Evolutionary conservation across 2,329 filamentous ascomycete genomes (phyloP), one percentile per base, ranked within the genome.

Genomic region (Aspergillus neotritici): DNA sequence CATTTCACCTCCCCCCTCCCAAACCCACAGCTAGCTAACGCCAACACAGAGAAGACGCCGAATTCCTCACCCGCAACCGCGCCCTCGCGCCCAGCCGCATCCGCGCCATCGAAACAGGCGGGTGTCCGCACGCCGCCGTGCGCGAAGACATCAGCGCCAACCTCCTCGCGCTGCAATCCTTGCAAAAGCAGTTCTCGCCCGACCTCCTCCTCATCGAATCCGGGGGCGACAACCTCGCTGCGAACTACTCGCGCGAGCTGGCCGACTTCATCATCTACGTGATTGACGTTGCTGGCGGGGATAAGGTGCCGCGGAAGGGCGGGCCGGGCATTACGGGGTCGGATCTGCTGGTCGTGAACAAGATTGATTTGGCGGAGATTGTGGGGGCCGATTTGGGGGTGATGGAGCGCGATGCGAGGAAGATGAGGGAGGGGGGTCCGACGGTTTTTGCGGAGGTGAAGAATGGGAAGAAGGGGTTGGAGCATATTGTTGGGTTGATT

Each of bases 191-290:
- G 51, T 94, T 94, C 74, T 67, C 72, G 34, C 82, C 89, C 0
- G 87, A 97, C 62, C 67, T 98, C 15, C 78, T 98, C 16, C 80
- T 98, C 33, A 98, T 98, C 63, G 93, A 98, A 71, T 89, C 83
- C 13, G 93, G 93, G 34, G 93, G 93, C 45, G 93, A 98, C 66
- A 98, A 98, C 66, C 79, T 98, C 1, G 93, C 93, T 0, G 93
- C 93, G 4, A 98, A 98, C 74, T 98, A 98, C 76, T 87, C 81
- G 43, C 79, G 93, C 45, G 93, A 98, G 70, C 75, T 98, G 53
- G 93, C 93, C 2, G 93, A 98, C 67, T 98, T 86, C 66, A 98
- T 98, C 68, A 84, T 98, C 69, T 98, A 98, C 66, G 93, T 98
- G 25, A 97, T 98, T 57, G 93, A 98, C 68, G 93, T 98, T 13